These are phyloP conservation scores for Beauveria varroae DNA, from an alignment of 2,329 filamentous ascomycete genomes.

Conservation along the genomic window DNA sequence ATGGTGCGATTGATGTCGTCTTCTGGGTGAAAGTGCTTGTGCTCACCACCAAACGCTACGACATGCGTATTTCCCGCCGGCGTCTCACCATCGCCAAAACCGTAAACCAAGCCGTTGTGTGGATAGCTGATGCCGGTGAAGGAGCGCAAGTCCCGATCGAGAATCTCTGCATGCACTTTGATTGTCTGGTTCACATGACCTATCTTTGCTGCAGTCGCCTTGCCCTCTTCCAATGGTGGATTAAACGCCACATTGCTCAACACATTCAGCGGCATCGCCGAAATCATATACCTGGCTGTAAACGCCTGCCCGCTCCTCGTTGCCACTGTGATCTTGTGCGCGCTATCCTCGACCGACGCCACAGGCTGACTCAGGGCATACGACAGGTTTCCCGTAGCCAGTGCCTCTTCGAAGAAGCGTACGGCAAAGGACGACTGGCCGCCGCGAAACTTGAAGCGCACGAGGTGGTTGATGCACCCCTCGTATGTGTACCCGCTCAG, in stretches of 20 bases:
- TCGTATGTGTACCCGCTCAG: constrained; percentile 32
- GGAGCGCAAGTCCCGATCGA: constrained; percentile 31
- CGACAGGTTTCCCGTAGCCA: constrained; percentile 27
- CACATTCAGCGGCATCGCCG: constrained; percentile 37
- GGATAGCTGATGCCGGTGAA: constrained; percentile 37
- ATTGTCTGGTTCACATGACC: constrained; percentile 38
- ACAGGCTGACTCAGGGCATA: constrained; percentile 35
- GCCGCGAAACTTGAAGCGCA: constrained; percentile 33
- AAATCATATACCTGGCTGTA: constrained; percentile 27
- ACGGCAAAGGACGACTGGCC: constrained; percentile 39
- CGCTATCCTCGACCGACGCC: constrained; percentile 21
- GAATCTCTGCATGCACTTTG: constrained; percentile 39
- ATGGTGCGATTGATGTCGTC: constrained; percentile 28
- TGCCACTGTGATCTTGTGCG: constrained; percentile 24
- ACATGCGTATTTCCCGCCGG: constrained; percentile 39
- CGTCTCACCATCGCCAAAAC: constrained; percentile 36
- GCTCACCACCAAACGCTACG: constrained; percentile 35
- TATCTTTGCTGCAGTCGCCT: constrained; percentile 26
- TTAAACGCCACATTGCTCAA: constrained; percentile 32
- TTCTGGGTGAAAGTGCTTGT: constrained; percentile 37
- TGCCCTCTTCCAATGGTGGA: constrained; percentile 28
- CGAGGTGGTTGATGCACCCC: constrained; percentile 30
- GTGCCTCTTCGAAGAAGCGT: constrained; percentile 36
- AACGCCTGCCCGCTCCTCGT: constrained; percentile 24
- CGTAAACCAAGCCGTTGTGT: constrained; percentile 34